These are phyloP conservation scores for Citrus medica DNA, from an alignment of 345 rosid species.

Conservation along the genomic window DNA sequence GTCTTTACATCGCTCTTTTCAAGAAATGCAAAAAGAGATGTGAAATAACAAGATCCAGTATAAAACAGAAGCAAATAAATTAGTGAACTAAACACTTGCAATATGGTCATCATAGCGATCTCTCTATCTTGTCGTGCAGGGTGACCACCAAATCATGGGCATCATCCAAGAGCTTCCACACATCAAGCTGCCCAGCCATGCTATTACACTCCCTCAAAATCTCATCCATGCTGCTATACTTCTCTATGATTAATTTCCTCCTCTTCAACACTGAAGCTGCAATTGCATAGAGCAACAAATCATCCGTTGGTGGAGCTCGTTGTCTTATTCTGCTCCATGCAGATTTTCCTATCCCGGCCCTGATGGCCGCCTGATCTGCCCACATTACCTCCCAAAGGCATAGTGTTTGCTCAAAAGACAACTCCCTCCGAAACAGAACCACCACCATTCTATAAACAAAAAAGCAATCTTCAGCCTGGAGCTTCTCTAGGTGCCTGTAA, in stretches of 20 bases:
- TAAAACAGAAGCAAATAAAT: constrained; percentile 12
- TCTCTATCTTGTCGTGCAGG: constrained; percentile 75
- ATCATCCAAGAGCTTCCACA: constrained; percentile 95
- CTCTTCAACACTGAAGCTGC: constrained; percentile 92
- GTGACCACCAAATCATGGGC: constrained; percentile 83
- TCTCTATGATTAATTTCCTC: constrained; percentile 87
- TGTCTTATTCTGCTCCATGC: constrained; percentile 86
- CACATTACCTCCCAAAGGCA: constrained; percentile 98
- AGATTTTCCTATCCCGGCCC: constrained; percentile 80
- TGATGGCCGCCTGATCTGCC: constrained; percentile 97
- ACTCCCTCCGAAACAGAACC: constrained; percentile 84
- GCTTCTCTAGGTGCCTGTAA: constrained; percentile 81
- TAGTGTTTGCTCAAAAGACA: constrained; percentile 78
- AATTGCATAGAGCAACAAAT: constrained; percentile 75
- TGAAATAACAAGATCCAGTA: neutral
- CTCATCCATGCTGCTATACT: constrained; percentile 90
- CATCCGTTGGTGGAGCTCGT: constrained; percentile 85
- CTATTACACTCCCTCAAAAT: constrained; percentile 85
- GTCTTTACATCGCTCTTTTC: neutral
- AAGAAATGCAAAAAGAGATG: constrained; percentile 3
- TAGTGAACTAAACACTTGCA: neutral
- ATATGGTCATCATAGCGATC: constrained; percentile 28
- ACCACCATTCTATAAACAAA: constrained; percentile 98
- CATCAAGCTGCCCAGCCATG: constrained; percentile 91
- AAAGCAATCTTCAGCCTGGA: constrained; percentile 94